Evolutionary conservation across 768 basidiomycete genomes (phyloP).

Genomic region (Mycena crocata): DNA sequence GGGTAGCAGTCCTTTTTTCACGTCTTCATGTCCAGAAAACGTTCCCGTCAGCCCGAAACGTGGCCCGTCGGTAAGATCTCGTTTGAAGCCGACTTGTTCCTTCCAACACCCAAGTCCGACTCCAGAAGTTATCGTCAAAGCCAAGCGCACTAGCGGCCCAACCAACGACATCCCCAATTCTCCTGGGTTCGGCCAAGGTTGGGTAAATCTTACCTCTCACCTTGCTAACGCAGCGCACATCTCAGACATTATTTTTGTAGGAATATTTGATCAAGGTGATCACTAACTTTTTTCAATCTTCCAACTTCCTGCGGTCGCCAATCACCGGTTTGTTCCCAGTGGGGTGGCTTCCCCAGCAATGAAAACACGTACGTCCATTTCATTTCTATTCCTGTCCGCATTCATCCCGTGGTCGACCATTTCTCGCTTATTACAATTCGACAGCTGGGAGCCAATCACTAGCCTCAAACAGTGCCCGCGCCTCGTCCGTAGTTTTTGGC

Average conservation of each 20-base stretch:
- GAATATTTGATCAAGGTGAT: slow-evolving; percentile 6
- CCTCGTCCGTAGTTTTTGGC: slow-evolving; percentile 7
- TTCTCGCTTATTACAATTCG: neutral
- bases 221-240: neutral
- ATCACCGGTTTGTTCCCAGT: neutral
- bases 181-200: neutral
- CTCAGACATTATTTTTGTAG: neutral
- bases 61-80: slow-evolving; percentile 6
- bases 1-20: too few species aligned
- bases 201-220: neutral
- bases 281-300: neutral
- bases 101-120: neutral
- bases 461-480: neutral
- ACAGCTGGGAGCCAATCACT: slow-evolving; percentile 11
- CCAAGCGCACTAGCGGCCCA: neutral
- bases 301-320: neutral
- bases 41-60: neutral
- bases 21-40: neutral
- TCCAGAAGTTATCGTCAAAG: neutral
- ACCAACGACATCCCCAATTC: neutral
- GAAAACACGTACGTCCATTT: slow-evolving; percentile 1
- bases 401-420: neutral
- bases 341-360: neutral
- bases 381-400: neutral
- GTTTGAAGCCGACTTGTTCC: too few species aligned